phyloP scores from a whole-genome alignment of 2,329 filamentous ascomycete genomes.

The Dendrostoma leiphaemia region DNA sequence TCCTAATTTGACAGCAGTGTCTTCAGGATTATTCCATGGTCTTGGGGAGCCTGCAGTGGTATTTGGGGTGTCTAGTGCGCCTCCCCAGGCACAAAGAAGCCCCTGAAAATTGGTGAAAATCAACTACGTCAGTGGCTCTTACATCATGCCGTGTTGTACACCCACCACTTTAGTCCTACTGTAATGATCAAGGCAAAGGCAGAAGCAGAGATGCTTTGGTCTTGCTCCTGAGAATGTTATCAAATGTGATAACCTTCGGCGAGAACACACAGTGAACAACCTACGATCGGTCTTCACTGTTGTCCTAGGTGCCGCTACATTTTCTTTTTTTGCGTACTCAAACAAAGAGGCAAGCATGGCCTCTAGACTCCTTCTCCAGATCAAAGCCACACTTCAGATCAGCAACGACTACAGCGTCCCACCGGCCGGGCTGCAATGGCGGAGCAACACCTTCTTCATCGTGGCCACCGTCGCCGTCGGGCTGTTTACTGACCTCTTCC shows the following conservation, averaged over 20 bases:
- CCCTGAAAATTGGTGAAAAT: background rate
- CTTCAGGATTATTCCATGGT: no score
- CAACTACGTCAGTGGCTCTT: slow-evolving; percentile 1
- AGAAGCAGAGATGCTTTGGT: background rate
- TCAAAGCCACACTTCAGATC: slow-evolving; percentile 9
- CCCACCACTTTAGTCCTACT: background rate
- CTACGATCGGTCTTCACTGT: no score
- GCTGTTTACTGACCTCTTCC: slow-evolving; percentile 57
- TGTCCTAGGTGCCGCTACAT: background rate
- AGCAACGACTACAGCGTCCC: slow-evolving; percentile 6
- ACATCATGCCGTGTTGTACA: background rate
- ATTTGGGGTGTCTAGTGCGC: no score
- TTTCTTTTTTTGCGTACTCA: no score
- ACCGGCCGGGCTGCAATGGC: slow-evolving; percentile 34
- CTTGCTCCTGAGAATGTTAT: background rate
- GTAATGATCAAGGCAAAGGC: no score
- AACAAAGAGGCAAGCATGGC: slow-evolving; percentile 3
- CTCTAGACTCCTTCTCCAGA: background rate
- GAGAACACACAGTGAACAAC: background rate
- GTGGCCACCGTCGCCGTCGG: slow-evolving; percentile 53
- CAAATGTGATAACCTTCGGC: background rate
- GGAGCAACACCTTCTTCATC: slow-evolving; percentile 60
- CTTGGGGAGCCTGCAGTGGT: no score
- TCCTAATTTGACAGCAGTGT: no score
- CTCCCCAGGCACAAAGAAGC: no score